These are phyloP conservation scores for Naegleria lovaniensis DNA, from an alignment of 208 protist species.

Conservation along the genomic window DNA sequence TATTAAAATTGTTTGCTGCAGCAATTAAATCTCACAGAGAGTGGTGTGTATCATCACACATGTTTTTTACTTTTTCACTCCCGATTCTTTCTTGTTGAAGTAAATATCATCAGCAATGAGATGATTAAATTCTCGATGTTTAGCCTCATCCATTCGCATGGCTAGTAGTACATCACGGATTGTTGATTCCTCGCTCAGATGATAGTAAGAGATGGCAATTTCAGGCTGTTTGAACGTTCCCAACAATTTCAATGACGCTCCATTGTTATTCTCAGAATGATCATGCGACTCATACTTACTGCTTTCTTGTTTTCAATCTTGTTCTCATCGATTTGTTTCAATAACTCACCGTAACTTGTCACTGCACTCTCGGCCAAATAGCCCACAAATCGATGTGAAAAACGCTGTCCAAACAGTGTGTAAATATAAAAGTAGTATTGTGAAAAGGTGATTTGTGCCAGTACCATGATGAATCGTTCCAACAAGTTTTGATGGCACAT, in stretches of 20 bases:
- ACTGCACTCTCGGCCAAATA: slow-evolving; percentile 61
- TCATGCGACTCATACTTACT: background rate
- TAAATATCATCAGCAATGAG: slow-evolving; percentile 38
- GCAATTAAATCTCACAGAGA: too few relatives aligned
- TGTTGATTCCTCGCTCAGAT: slow-evolving; percentile 48
- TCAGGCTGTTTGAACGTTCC: slow-evolving; percentile 36
- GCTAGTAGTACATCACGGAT: slow-evolving; percentile 60
- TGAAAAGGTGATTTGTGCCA: slow-evolving; percentile 55
- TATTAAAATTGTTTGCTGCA: too few relatives aligned
- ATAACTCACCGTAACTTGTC: slow-evolving; percentile 46
- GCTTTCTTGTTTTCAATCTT: slow-evolving; percentile 45
- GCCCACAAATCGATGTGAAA: slow-evolving; percentile 54
- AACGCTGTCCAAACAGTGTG: slow-evolving; percentile 41
- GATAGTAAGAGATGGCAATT: slow-evolving; percentile 68
- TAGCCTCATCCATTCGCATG: slow-evolving; percentile 67
- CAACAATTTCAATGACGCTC: background rate
- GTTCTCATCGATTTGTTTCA: slow-evolving; percentile 37
- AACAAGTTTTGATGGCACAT: slow-evolving; percentile 47
- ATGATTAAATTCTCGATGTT: slow-evolving; percentile 76
- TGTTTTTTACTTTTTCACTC: too few relatives aligned
- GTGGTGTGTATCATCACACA: too few relatives aligned
- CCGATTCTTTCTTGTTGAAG: background rate
- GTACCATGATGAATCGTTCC: slow-evolving; percentile 48
- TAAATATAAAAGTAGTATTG: slow-evolving; percentile 57
- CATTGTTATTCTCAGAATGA: too few relatives aligned